phyloP scores from a whole-genome alignment of 306 rosid species.

The Dalbergia cochinchinensis region DNA sequence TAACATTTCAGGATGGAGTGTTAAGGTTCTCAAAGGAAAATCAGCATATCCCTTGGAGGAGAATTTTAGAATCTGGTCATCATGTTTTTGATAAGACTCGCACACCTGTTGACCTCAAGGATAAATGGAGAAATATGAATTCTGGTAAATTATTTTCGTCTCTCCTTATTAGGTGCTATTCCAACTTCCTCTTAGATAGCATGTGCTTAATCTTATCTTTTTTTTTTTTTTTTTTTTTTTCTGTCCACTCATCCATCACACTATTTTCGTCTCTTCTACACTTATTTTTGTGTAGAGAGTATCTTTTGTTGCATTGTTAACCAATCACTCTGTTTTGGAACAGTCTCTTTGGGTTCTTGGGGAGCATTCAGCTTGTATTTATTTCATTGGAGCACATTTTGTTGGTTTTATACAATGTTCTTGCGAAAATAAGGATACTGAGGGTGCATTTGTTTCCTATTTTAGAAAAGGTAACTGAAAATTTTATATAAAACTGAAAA shows the following conservation, averaged over 20 bases:
- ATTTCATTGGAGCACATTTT: not conserved
- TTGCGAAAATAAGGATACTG: not conserved
- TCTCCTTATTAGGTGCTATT: not conserved
- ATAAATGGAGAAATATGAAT: conserved; percentile 72
- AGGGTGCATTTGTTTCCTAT: no score
- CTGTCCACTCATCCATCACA: not conserved
- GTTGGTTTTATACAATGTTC: not conserved
- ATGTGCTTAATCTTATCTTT: conserved; percentile 5
- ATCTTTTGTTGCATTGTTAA: not conserved
- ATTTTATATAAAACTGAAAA: no score
- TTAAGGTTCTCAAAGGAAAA: conserved; percentile 44
- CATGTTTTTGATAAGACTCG: conserved; percentile 52
- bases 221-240: no score
- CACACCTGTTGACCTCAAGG: conserved; percentile 66
- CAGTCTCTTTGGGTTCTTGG: not conserved
- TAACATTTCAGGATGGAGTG: conserved; percentile 71
- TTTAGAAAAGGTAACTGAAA: no score
- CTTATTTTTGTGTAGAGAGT: not conserved
- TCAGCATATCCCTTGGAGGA: conserved; percentile 54
- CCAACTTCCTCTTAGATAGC: not conserved
- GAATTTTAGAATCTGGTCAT: conserved; percentile 54
- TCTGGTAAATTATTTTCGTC: conserved; percentile 1
- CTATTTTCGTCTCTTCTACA: not conserved
- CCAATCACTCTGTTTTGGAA: conserved; percentile 10
- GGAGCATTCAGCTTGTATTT: not conserved